phyloP scores from a whole-genome alignment of 2,329 filamentous ascomycete genomes.

The Cladosporium sp. region DNA sequence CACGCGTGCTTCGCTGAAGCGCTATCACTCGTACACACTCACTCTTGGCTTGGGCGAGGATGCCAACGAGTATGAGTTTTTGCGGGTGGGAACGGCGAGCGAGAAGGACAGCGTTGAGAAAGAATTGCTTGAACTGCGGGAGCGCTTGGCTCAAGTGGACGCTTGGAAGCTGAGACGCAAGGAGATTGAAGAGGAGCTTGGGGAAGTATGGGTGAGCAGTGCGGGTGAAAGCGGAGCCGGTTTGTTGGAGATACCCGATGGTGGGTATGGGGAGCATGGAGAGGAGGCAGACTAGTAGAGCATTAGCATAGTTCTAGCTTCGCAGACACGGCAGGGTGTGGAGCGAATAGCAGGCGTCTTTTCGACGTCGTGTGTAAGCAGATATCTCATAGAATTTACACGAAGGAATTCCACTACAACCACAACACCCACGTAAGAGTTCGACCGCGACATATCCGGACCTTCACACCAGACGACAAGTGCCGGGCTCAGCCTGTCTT shows the following conservation, averaged over 20 bases:
- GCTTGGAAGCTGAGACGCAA: constrained; percentile 68
- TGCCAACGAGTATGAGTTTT: constrained; percentile 86
- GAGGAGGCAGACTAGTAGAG: background rate
- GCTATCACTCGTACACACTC: constrained; percentile 91
- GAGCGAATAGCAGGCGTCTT: background rate
- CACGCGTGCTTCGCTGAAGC: constrained; percentile 88
- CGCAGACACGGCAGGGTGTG: constrained; percentile 2
- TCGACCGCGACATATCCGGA: too few relatives aligned
- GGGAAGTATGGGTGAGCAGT: constrained; percentile 52
- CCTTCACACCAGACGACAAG: too few relatives aligned
- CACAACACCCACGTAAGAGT: too few relatives aligned
- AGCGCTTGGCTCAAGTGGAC: constrained; percentile 75
- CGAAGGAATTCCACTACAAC: background rate
- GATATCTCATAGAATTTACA: background rate
- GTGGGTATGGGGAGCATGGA: constrained; percentile 2
- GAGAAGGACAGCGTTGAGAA: constrained; percentile 93
- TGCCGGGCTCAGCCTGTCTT: background rate
- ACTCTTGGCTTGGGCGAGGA: constrained; percentile 74
- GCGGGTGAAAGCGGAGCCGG: constrained; percentile 7
- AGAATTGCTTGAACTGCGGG: constrained; percentile 78
- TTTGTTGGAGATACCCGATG: constrained; percentile 2
- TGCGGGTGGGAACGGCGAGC: constrained; percentile 86
- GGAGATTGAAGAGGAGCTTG: constrained; percentile 80
- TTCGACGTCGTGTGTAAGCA: constrained; percentile 1
- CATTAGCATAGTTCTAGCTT: background rate